Conservation (phyloP, 306 rosid species). For the Lagenaria siceraria region DNA sequence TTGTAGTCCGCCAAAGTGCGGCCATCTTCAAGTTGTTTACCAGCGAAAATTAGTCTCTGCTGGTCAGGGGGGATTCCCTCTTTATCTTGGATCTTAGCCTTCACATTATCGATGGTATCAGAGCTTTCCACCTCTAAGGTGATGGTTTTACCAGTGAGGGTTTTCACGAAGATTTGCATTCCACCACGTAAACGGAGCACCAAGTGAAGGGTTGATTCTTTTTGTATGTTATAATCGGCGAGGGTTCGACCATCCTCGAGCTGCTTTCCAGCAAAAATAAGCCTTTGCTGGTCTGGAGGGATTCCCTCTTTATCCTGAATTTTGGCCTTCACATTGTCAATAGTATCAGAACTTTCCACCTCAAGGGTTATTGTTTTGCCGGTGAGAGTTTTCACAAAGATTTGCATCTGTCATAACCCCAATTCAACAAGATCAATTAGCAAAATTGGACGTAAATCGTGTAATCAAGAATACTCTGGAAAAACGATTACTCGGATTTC, state of each 20-base stretch:
- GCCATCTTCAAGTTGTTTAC: background rate
- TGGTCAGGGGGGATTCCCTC: background rate
- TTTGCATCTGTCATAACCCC: background rate
- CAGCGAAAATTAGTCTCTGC: background rate
- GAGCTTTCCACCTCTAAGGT: background rate
- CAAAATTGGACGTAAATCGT: background rate
- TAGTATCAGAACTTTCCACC: background rate
- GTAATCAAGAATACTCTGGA: background rate
- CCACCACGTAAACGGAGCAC: background rate
- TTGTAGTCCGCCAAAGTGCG: background rate
- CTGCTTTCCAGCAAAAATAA: background rate
- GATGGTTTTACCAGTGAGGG: background rate
- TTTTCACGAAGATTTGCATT: background rate
- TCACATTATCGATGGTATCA: background rate
- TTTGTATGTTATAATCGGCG: background rate
- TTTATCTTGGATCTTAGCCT: background rate
- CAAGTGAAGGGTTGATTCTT: background rate
- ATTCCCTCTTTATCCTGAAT: background rate
- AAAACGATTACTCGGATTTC: background rate
- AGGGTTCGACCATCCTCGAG: background rate
- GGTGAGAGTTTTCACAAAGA: slow-evolving; percentile 1
- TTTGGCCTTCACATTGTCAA: background rate
- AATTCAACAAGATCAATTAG: background rate
- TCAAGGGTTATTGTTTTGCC: background rate
- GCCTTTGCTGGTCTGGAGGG: background rate